Evolutionary conservation across 2,329 filamentous ascomycete genomes (phyloP), one percentile per base, ranked within the genome.

Genomic region (Acephala macrosclerotiorum): DNA sequence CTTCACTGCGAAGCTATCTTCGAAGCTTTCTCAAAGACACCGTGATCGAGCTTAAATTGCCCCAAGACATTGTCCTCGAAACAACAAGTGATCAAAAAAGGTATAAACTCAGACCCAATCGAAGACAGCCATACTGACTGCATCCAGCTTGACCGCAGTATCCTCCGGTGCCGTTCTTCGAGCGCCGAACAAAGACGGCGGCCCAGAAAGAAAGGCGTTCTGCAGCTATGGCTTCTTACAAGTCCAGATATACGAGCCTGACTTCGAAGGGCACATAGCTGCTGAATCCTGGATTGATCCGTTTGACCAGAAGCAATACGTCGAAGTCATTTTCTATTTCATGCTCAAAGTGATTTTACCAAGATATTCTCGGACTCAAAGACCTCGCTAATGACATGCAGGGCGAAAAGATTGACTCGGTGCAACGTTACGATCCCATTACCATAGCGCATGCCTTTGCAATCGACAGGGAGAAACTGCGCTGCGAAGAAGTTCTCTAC

Each of bases 401-500:
- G 70, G 66, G 61, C 16, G 53, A 58, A 1, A 20, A 62, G 5
- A 57, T 71, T 29, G 58, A 20, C 18, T 22, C 69, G 29, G 42
- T 60, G 11, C 62, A 68, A 25, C 5, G 47, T 40, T 68, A 66
- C 22, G 14, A 40, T 7, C n/a, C 60, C 5, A 59, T 66, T 9
- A 35, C n/a, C 26, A 60, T 38, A 12, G 55, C 53, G 25, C 69
- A 71, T 29, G 56, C 61, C 7, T 72, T 68, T 22, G 45, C 35
- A 25, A 25, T 64, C 1, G 55, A 68, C 14, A 29, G 38, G n/a
- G 22, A 58, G 18, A 20, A 12, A n/a, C 60, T 72, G 1, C 29
- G 63, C 7, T 72, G 69, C 33, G 68, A 72, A 36, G 70, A 72
- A 51, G 12, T 70, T 14, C 51, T 72, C 5, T 71, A 65, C 45